phyloP scores from a whole-genome alignment of 75 land plant species.

The Cryptomeria japonica region DNA sequence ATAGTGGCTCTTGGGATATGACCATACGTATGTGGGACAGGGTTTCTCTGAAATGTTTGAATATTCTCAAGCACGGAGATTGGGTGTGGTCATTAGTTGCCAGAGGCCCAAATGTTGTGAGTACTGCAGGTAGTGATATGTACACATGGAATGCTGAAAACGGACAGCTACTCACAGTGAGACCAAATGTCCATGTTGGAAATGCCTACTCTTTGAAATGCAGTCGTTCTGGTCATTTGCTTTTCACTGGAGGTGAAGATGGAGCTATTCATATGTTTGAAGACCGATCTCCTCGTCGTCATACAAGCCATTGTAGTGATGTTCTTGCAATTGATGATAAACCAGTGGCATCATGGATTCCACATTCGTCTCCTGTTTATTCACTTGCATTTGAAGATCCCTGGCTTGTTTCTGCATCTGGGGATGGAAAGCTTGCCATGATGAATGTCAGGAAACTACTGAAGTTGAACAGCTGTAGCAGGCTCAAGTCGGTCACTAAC shows the following conservation, averaged over 20 bases:
- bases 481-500: neutral
- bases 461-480: slow-evolving; percentile 19
- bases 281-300: slow-evolving; percentile 19
- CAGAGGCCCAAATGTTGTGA: slow-evolving; percentile 60
- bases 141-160: slow-evolving; percentile 76
- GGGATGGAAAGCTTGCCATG: slow-evolving; percentile 87
- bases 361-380: slow-evolving; percentile 77
- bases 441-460: slow-evolving; percentile 86
- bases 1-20: slow-evolving; percentile 99
- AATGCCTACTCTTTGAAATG: slow-evolving; percentile 66
- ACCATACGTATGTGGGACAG: slow-evolving; percentile 87
- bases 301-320: neutral
- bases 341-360: slow-evolving; percentile 76
- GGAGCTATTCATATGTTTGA: slow-evolving; percentile 95
- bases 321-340: slow-evolving; percentile 4
- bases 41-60: slow-evolving; percentile 34
- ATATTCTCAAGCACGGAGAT: slow-evolving; percentile 72
- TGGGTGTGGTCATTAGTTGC: slow-evolving; percentile 87
- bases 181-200: slow-evolving; percentile 65
- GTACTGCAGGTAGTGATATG: slow-evolving; percentile 79
- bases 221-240: slow-evolving; percentile 71
- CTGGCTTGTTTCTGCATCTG: slow-evolving; percentile 92
- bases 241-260: slow-evolving; percentile 96
- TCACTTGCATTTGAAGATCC: slow-evolving; percentile 96
- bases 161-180: slow-evolving; percentile 40